Conservation (phyloP, 2,329 filamentous ascomycete species). For the Davidsoniella eucalypti region DNA sequence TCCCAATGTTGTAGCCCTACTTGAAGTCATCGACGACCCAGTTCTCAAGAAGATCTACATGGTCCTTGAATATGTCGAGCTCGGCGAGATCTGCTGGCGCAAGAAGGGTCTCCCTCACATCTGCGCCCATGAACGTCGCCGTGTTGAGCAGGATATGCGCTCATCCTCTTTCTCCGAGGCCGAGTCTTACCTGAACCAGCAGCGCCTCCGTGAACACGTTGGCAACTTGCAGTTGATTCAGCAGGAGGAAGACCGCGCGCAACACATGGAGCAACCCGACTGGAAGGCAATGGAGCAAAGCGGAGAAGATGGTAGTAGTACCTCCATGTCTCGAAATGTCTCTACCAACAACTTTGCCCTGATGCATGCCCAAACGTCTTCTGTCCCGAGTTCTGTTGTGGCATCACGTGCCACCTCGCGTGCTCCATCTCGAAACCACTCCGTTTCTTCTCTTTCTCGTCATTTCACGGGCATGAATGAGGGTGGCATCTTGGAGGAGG, state of each 20-base stretch:
- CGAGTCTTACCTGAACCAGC: conserved; percentile 44
- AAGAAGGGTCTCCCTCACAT: conserved; percentile 75
- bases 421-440: conserved; percentile 31
- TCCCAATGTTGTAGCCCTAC: conserved; percentile 84
- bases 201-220: conserved; percentile 41
- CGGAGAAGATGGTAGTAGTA: conserved; percentile 32
- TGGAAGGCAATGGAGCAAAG: conserved; percentile 74
- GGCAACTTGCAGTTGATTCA: conserved; percentile 40
- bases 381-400: conserved; percentile 24
- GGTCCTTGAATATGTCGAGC: conserved; percentile 85
- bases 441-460: conserved; percentile 23
- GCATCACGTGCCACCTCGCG: conserved; percentile 28
- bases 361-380: conserved; percentile 18
- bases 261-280: conserved; percentile 31
- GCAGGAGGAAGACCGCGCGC: conserved; percentile 32
- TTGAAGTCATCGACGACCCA: conserved; percentile 96
- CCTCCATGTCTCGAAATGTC: conserved; percentile 27
- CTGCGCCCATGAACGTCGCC: conserved; percentile 62
- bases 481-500: background rate
- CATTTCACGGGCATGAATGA: conserved; percentile 4
- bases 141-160: conserved; percentile 56
- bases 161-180: background rate
- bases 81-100: conserved; percentile 88
- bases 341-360: conserved; percentile 25
- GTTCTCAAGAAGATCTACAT: conserved; percentile 97